A percentile compares a stretch with the other conserved stretches of the same genome.
Evolutionary conservation across 116 monocot species (phyloP).

Genomic region (Papilionanthe hybrid): DNA sequence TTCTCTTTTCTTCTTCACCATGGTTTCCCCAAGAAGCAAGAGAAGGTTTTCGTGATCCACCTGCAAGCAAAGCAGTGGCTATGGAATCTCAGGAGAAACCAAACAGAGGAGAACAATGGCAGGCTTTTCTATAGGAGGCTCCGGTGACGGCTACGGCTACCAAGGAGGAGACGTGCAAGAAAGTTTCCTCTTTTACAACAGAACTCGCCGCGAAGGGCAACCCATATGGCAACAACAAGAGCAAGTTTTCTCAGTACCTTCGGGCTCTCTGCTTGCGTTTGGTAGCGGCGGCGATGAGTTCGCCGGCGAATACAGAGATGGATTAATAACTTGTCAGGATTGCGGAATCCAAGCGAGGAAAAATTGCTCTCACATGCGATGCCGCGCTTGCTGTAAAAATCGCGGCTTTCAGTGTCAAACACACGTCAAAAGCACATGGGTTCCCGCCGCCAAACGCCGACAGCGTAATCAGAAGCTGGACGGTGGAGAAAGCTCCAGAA

Average conservation of each 20-base stretch:
- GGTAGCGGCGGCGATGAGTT: conserved; percentile 8
- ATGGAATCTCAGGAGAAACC: conserved; percentile 6
- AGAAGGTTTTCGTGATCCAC: not conserved
- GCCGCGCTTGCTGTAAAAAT: conserved; percentile 83
- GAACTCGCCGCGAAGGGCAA: not conserved
- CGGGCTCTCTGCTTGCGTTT: conserved; percentile 7
- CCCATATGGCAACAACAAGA: conserved; percentile 15
- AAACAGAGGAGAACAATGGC: conserved; percentile 13
- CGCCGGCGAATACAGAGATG: conserved; percentile 26
- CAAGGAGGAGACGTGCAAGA: not conserved
- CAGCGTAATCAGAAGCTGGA: conserved; percentile 26
- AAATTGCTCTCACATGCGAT: conserved; percentile 74
- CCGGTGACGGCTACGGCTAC: not conserved
- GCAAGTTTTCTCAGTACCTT: conserved; percentile 15
- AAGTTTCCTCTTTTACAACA: conserved; percentile 13
- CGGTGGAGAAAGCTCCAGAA: conserved; percentile 41
- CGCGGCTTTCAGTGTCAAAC: conserved; percentile 57
- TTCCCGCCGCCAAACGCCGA: conserved; percentile 83
- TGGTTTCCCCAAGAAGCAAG: not conserved
- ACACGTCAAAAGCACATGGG: conserved; percentile 47
- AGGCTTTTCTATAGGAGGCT: conserved; percentile 29
- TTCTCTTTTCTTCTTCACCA: not conserved
- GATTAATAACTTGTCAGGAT: conserved; percentile 60
- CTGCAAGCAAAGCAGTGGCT: not conserved
- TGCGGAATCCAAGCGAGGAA: conserved; percentile 40